Base-by-base conservation (phyloP, 1,284 basidiomycete genomes). In the Leccinum griseonigrum region DNA sequence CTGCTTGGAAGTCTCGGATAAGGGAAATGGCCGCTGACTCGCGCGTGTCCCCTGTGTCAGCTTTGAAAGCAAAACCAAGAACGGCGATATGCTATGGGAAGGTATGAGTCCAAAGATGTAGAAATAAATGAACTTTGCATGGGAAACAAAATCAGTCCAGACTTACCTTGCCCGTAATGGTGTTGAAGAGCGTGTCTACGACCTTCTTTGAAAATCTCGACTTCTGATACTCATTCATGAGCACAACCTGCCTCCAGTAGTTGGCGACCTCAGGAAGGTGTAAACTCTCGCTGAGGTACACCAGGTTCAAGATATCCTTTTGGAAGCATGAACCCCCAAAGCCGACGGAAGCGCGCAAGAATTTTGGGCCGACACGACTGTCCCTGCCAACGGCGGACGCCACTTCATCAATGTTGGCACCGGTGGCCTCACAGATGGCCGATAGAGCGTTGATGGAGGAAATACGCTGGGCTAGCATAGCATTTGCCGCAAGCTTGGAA, bases 291-390 rank as follows among this genome's bases (percentile, higher is more conserved):
- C 88, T 92, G 46, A 98, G 85, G 81, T 99, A 99, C 58, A 98
- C 97, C 63, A 99, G 83, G 82, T 99, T 99, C 71, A 99, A 87
- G 75, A 99, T 98, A 76, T 99, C 97, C 79, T 97, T 97, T 80
- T 98, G 95, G 92, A 99, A 99, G 81, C 97, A 99, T 40, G 92
- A 95, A 38, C 97, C 97, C 67, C 97, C 97, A 71, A 98, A 99
- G n/a, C 97, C 94, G 65, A 96, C 92, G 50, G 90, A 92, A 43
- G 94, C 93, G 76, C 94, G 95, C 72, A 99, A 83, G 87, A 99
- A 99, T 77, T 94, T 97, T 72, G 94, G 85, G 4, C 97, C 97
- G 61, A 99, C 86, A 67, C 97, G 94, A 28, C 87, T 84, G 78
- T 99, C 97, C 69, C 89, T 90, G 34, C 97, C 97, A 72, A 98